Evolutionary conservation across 768 basidiomycete genomes (phyloP).

Genomic region (Mrakia blollopis): DNA sequence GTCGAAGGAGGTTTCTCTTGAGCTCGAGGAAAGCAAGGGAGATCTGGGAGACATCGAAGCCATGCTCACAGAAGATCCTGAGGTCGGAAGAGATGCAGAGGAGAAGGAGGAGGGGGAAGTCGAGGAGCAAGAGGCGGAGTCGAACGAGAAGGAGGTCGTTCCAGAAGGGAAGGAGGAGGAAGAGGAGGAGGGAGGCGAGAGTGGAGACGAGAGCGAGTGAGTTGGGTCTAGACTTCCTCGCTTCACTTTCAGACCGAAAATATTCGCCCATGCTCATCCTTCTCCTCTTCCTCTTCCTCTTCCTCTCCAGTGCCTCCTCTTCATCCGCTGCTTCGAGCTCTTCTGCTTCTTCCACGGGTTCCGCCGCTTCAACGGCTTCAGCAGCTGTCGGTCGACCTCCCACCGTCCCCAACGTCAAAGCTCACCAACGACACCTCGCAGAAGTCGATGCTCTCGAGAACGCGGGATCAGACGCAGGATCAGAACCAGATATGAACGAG

Average conservation of each 20-base stretch:
- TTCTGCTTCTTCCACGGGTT: not conserved
- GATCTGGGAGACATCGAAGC: not conserved
- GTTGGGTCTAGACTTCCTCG: not conserved
- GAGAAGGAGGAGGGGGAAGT: not conserved
- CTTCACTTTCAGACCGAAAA: not conserved
- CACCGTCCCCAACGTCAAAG: not conserved
- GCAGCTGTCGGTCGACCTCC: conserved; percentile 6
- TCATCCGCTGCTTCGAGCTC: not conserved
- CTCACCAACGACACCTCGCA: not conserved
- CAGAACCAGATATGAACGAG: conserved; percentile 18
- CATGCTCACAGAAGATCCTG: not conserved
- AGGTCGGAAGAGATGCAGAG: not conserved
- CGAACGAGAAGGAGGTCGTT: no score
- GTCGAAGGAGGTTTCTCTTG: no score
- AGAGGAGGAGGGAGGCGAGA: not conserved
- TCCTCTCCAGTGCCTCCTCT: not conserved
- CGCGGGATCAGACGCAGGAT: conserved; percentile 11
- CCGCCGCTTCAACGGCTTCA: conserved; percentile 9
- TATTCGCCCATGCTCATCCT: no score
- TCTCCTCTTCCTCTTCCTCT: not conserved
- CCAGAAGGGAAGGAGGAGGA: not conserved
- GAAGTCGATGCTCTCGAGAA: not conserved
- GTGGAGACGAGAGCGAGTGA: conserved; percentile 14
- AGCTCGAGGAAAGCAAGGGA: not conserved
- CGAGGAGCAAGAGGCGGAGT: not conserved